phyloP scores from a whole-genome alignment of 2,329 filamentous ascomycete genomes.

The Chlorencoelia australis region DNA sequence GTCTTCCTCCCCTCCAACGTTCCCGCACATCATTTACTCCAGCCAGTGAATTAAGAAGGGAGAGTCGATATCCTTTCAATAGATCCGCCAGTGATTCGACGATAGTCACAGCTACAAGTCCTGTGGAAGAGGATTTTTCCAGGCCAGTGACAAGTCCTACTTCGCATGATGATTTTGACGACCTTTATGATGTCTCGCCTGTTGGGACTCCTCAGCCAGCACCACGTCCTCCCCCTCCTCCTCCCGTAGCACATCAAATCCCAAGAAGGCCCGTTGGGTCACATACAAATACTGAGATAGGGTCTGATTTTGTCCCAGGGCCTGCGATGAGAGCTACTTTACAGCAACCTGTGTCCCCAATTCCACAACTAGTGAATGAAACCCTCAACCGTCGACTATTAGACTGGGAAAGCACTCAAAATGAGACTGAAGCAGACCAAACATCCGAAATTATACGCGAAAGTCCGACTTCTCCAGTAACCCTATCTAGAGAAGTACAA shows the following conservation, averaged over 20 bases:
- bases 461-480: too few species aligned
- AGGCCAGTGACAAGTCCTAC: slow-evolving; percentile 28
- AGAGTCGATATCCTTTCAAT: slow-evolving; percentile 24
- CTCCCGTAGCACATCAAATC: slow-evolving; percentile 12
- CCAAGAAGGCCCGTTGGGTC: slow-evolving; percentile 19
- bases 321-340: slow-evolving; percentile 16
- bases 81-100: slow-evolving; percentile 31
- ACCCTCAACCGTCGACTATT: slow-evolving; percentile 8
- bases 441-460: too few species aligned
- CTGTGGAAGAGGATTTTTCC: slow-evolving; percentile 19
- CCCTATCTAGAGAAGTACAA: too few species aligned
- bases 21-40: slow-evolving; percentile 20
- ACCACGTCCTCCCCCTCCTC: slow-evolving; percentile 1
- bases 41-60: slow-evolving; percentile 17
- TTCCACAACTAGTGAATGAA: slow-evolving; percentile 14
- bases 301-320: slow-evolving; percentile 4
- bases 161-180: slow-evolving; percentile 18
- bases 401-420: slow-evolving; percentile 13
- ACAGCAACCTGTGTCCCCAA: slow-evolving; percentile 17
- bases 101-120: slow-evolving; percentile 17
- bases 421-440: too few species aligned
- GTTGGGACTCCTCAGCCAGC: slow-evolving; percentile 21
- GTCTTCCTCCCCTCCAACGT: slow-evolving; percentile 16
- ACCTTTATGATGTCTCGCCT: slow-evolving; percentile 28
- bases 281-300: slow-evolving; percentile 2